phyloP scores from a whole-genome alignment of 2,329 filamentous ascomycete genomes.

The Pseudogymnoascus sp. region DNA sequence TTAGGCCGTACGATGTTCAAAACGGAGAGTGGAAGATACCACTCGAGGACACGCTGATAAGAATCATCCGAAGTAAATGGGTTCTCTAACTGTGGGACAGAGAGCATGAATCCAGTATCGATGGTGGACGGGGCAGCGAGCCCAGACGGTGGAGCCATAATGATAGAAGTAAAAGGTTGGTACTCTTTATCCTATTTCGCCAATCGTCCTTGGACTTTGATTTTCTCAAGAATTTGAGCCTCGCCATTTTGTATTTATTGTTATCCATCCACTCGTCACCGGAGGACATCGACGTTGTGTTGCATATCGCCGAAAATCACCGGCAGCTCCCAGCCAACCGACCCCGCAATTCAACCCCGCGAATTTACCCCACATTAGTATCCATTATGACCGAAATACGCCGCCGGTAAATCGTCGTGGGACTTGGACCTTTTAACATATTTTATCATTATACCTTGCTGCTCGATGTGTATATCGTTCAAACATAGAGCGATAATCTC shows the following conservation, averaged over 20 bases:
- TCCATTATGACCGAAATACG: not conserved
- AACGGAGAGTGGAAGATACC: not conserved
- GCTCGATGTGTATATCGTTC: not conserved
- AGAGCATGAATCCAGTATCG: slow-evolving; percentile 8
- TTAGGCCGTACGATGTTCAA: slow-evolving; percentile 2
- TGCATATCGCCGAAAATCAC: not conserved
- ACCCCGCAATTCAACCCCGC: not conserved
- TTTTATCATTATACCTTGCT: not conserved
- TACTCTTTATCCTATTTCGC: not conserved
- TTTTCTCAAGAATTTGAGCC: not conserved
- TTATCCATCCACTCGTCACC: not conserved
- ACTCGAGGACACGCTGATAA: slow-evolving; percentile 3
- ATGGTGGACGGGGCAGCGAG: slow-evolving; percentile 3
- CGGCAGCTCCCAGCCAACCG: not conserved
- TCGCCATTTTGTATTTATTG: not conserved
- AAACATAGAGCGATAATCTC: not conserved
- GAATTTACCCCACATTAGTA: not conserved
- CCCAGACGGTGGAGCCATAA: not conserved
- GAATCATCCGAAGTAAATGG: slow-evolving; percentile 1
- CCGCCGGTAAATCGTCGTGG: not conserved
- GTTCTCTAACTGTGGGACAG: not conserved
- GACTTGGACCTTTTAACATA: not conserved
- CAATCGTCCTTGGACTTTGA: not conserved
- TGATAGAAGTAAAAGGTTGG: not conserved
- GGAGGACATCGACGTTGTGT: not conserved